Base-by-base conservation (phyloP, 441 rosid species). In the Eugenia klotzschiana region DNA sequence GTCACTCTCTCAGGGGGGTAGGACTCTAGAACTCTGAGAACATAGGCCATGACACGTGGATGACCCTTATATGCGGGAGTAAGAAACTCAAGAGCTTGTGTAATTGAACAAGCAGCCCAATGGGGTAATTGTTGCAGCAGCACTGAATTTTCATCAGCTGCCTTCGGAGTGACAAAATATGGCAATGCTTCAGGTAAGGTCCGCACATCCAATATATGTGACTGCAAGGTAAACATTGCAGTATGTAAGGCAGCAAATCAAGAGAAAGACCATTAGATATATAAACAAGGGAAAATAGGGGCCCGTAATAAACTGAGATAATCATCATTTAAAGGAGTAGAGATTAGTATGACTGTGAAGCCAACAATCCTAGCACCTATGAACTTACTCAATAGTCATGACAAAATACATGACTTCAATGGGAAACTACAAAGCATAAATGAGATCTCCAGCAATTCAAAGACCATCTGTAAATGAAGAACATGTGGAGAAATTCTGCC, bases 11-110 rank as follows among this genome's bases (percentile, higher is more conserved):
- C 99, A 79, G 98, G 98, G 89, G 99, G 99, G 89, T 97, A 97
- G 84, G 98, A 94, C 87, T 97, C 99, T 87, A 97, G 87, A 84
- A 97, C 99, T 89, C 99, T 90, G 82, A 97, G 92, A 86, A 97
- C 98, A 92, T 97, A 97, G 79, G 99, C 98, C 98, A 97, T 97
- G 86, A 97, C 98, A 85, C 99, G 98, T 49, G 96, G 96, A 91
- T 97, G 98, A 72, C 99, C 99, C 89, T 92, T 97, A 84, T 93
- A 95, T 84, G 92, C 91, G 69, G 99, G 98, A 86, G 95, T 90
- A 85, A 97, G 96, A 84, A 97, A 93, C 89, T 92, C 98, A 27
- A 97, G 96, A 84, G 98, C 98, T 90, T 92, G 96, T 51, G 98
- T 95, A 60, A 97, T 91, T 85, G 99, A 95, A 90, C 98, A 97